Evolutionary conservation across 2,329 filamentous ascomycete genomes (phyloP).

Genomic region (Alternaria angustiovoidea): DNA sequence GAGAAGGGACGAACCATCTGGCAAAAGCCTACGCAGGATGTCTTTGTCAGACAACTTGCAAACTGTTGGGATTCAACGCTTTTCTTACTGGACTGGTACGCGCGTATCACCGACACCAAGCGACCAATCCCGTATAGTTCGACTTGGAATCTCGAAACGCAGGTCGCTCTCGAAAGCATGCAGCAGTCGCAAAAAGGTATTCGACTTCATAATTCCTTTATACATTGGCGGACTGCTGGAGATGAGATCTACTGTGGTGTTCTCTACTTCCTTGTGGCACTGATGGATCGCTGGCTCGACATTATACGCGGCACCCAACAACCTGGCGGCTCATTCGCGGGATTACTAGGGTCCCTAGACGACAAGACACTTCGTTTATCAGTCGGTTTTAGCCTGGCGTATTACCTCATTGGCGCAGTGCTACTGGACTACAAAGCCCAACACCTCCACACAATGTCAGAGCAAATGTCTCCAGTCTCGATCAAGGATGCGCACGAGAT

Average conservation of each 20-base stretch:
- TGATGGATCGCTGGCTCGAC: constrained; percentile 64
- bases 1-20: constrained; percentile 57
- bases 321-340: constrained; percentile 50
- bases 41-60: constrained; percentile 60
- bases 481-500: constrained; percentile 56
- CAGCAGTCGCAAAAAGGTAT: constrained; percentile 64
- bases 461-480: constrained; percentile 52
- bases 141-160: constrained; percentile 66
- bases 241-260: constrained; percentile 64
- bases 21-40: constrained; percentile 54
- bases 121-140: constrained; percentile 64
- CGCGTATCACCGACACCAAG: constrained; percentile 57
- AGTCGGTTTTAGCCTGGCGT: constrained; percentile 64
- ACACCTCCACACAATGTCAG: constrained; percentile 57
- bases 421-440: constrained; percentile 64
- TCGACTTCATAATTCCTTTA: constrained; percentile 64
- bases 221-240: constrained; percentile 66
- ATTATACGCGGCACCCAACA: constrained; percentile 55
- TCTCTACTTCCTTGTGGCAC: constrained; percentile 63
- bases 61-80: constrained; percentile 62
- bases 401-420: constrained; percentile 66
- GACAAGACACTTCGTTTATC: constrained; percentile 54
- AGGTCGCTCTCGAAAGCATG: constrained; percentile 62
- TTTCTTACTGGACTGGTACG: constrained; percentile 64
- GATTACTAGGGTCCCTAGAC: constrained; percentile 33